Percentiles rank a stretch among this genome's conserved stretches.
These are phyloP conservation scores for Setomelanomma holmii DNA, from an alignment of 2,329 filamentous ascomycete species.

Conservation along the genomic window DNA sequence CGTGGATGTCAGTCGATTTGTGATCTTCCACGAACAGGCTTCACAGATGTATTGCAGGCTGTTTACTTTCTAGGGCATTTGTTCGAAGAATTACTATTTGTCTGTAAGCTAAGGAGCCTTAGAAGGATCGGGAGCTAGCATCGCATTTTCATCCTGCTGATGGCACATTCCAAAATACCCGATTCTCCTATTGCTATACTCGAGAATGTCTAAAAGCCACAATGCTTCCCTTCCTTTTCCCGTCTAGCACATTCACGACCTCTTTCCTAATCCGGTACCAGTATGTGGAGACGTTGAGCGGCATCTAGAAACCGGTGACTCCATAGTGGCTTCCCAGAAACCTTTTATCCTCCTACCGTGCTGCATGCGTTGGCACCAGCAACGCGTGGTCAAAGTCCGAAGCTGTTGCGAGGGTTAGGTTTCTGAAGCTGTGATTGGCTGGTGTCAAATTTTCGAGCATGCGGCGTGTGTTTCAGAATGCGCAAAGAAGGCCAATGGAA, in stretches of 20 bases:
- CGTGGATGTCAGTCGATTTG: too few relatives aligned
- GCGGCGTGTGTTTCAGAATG: constrained; percentile 10
- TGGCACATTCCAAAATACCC: not conserved
- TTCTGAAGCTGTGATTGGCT: constrained; percentile 5
- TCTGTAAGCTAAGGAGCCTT: too few relatives aligned
- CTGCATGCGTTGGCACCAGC: constrained; percentile 21
- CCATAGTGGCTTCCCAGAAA: not conserved
- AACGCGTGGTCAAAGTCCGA: constrained; percentile 6
- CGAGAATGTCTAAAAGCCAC: not conserved
- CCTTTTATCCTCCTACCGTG: constrained; percentile 6
- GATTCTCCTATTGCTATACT: not conserved
- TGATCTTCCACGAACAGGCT: too few relatives aligned
- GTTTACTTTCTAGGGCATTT: too few relatives aligned
- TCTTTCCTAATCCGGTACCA: not conserved
- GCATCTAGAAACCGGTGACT: not conserved
- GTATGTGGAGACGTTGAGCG: constrained; percentile 6
- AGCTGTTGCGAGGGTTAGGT: constrained; percentile 1
- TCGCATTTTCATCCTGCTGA: too few relatives aligned
- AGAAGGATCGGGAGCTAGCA: too few relatives aligned
- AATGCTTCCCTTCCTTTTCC: too few relatives aligned
- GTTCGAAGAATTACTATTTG: too few relatives aligned
- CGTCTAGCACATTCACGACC: not conserved
- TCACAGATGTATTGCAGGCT: too few relatives aligned
- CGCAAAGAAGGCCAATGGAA: constrained; percentile 6
- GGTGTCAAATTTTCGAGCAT: not conserved